Evolutionary conservation across 139 green algal species (phyloP).

Genomic region (Chlamydomonas eustigma): DNA sequence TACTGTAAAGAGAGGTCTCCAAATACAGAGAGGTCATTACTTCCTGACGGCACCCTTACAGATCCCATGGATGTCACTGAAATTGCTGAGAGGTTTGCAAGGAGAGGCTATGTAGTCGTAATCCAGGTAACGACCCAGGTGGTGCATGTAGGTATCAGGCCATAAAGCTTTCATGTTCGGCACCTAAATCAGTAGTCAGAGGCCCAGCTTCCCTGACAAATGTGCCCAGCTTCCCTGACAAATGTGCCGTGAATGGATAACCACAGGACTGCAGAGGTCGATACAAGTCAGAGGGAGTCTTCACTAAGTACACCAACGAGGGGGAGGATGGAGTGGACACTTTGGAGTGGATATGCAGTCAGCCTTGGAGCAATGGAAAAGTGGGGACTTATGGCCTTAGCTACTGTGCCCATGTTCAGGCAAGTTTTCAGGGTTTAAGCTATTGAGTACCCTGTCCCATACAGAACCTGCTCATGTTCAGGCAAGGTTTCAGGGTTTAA

Average conservation of each 20-base stretch:
- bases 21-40: background rate
- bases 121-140: background rate
- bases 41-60: conserved; percentile 9
- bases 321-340: conserved; percentile 8
- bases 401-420: conserved; percentile 17
- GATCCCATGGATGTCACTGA: background rate
- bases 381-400: conserved; percentile 7
- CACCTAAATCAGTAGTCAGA: too few relatives aligned
- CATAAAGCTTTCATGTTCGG: background rate
- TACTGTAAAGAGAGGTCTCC: background rate
- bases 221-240: too few relatives aligned
- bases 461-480: conserved; percentile 18
- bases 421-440: background rate
- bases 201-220: too few relatives aligned
- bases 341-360: background rate
- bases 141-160: background rate
- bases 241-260: too few relatives aligned
- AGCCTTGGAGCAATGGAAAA: conserved; percentile 15
- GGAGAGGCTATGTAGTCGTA: conserved; percentile 11
- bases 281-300: conserved; percentile 10
- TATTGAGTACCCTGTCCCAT: too few relatives aligned
- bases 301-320: conserved; percentile 18
- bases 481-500: background rate
- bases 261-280: conserved; percentile 14
- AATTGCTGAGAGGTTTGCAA: conserved; percentile 10